These are phyloP conservation scores for Yarrowia sp. DNA, from an alignment of 805 yeast species.

Conservation along the genomic window DNA sequence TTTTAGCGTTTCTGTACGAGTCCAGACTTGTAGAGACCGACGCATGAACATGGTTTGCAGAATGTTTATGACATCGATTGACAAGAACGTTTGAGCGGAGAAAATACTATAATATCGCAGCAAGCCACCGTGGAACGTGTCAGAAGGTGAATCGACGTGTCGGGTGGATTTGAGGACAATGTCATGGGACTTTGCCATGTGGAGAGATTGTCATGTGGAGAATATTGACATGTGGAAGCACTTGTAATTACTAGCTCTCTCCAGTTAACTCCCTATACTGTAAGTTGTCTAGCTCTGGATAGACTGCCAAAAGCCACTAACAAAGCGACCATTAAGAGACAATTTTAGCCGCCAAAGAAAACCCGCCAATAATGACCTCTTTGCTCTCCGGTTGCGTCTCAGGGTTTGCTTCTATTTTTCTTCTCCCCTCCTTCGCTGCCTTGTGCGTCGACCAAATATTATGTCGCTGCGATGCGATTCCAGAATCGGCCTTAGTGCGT, in stretches of 20 bases:
- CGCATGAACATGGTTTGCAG: not conserved
- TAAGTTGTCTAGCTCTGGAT: too few species aligned
- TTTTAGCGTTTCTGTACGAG: not conserved
- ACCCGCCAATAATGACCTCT: too few species aligned
- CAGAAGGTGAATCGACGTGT: not conserved
- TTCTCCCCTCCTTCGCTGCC: conserved; percentile 19
- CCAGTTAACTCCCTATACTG: too few species aligned
- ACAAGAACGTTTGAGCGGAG: not conserved
- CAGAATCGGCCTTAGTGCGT: too few species aligned
- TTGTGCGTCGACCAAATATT: not conserved
- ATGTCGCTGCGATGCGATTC: not conserved
- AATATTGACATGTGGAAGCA: too few species aligned
- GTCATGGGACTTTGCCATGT: too few species aligned
- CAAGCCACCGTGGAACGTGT: conserved; percentile 13
- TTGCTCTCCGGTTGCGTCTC: not conserved
- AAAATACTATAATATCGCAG: conserved; percentile 4
- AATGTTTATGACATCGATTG: not conserved
- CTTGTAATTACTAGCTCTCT: too few species aligned
- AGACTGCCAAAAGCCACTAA: too few species aligned
- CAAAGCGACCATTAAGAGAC: too few species aligned
- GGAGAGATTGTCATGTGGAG: too few species aligned
- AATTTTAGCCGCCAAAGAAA: too few species aligned
- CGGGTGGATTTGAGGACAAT: too few species aligned
- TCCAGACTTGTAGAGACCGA: not conserved
- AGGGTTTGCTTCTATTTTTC: not conserved